Percentiles rank a stretch among this genome's conserved stretches.
Evolutionary conservation across 768 basidiomycete genomes (phyloP).

Genomic region (Mycena alexandri): DNA sequence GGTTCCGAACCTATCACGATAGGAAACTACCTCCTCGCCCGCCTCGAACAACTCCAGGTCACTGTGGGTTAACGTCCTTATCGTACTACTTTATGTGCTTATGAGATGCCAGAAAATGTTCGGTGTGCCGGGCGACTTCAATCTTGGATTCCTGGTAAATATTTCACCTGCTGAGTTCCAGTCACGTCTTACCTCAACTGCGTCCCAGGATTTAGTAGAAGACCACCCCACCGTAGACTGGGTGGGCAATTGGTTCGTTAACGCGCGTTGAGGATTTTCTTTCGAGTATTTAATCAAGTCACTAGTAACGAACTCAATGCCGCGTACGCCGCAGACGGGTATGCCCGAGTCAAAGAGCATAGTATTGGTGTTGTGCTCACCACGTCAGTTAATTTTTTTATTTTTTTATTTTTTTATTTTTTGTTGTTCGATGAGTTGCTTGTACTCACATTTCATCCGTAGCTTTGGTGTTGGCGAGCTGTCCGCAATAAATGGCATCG

Average conservation of each 20-base stretch:
- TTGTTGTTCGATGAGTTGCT: neutral
- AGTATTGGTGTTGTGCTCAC: conserved; percentile 82
- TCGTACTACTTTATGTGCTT: neutral
- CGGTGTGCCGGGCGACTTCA: conserved; percentile 91
- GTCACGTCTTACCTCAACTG: neutral
- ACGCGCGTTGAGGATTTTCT: neutral
- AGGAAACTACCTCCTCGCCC: conserved; percentile 70
- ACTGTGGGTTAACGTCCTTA: conserved; percentile 55
- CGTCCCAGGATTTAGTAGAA: conserved; percentile 80
- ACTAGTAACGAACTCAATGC: conserved; percentile 87
- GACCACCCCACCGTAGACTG: conserved; percentile 83
- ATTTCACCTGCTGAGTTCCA: neutral
- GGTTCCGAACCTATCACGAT: conserved; percentile 61
- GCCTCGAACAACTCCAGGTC: conserved; percentile 75
- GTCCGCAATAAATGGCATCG: conserved; percentile 88
- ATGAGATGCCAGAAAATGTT: conserved; percentile 74
- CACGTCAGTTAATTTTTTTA: conserved; percentile 66
- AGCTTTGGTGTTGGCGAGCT: conserved; percentile 96
- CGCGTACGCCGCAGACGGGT: conserved; percentile 93
- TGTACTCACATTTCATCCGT: conserved; percentile 2
- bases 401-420: too few species aligned
- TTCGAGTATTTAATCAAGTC: neutral
- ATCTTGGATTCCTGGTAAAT: conserved; percentile 72
- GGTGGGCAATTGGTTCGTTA: conserved; percentile 84
- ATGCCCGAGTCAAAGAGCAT: conserved; percentile 86